Base-by-base conservation (phyloP, 352 stramenopile genomes). In the Thalassiosira pacifica region DNA sequence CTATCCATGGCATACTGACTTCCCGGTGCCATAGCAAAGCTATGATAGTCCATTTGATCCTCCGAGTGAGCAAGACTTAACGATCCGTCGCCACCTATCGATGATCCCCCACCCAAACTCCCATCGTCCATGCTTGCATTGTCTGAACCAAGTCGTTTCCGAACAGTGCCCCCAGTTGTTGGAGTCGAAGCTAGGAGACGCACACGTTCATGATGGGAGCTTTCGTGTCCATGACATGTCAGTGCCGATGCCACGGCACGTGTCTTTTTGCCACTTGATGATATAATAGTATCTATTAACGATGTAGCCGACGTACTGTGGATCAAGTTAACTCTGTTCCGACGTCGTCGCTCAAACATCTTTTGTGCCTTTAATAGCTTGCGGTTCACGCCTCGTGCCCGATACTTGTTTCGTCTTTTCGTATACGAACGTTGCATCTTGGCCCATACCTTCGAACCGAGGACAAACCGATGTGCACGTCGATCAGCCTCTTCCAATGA, bases 271-370 rank as follows among this genome's bases (percentile, higher is more conserved):
- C 48, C 8, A 9, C 8, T 26, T 59, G 48, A 9, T 59, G 48
- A 59, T 59, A 31, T 19, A 57, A 24, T n/a, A 19, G 2, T 19
- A 31, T 61, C 52, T 32, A 74, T 37, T 26, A 74, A 64, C 22
- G 61, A 75, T 32, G 63, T 72, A 13, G 57, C 66, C 29, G 22
- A 55, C 24, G 66, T 77, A 32, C 68, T 87, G 16, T 52, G 57
- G 37, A 88, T 86, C 26, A 87, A 65, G 45, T 76, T 75, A 2
- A 79, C 61, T 22, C 82, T 57, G 71, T 85, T 80, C 27, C 69
- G 32, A 76, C 89, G 71, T 40, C 85, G 82, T 24, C 76, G 53
- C 24, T 88, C 88, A 80, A 92, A 93, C 84, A 85, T 85, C 40
- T 66, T 79, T 82, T 91, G 66, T 0, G 89, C 89, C 61, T 83